These are phyloP conservation scores for Yarrowia bubula DNA, from an alignment of 805 yeast genomes.

Conservation along the genomic window DNA sequence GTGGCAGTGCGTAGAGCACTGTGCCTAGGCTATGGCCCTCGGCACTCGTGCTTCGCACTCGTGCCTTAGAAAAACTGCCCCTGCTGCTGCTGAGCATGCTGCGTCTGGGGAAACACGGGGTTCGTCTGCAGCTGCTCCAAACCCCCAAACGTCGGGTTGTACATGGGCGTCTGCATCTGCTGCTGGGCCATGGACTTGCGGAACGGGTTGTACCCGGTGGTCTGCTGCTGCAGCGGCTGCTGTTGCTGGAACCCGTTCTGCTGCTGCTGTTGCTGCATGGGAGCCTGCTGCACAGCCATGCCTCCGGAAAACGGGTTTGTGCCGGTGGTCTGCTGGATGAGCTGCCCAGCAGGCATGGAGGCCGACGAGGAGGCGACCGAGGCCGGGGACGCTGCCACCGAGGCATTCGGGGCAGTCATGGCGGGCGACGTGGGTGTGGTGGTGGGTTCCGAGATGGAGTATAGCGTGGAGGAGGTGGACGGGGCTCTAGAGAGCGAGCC, in stretches of 20 bases:
- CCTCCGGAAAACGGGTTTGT: slow-evolving; percentile 47
- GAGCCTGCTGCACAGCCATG: slow-evolving; percentile 6
- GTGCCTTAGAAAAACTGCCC: slow-evolving; percentile 1
- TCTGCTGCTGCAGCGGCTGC: slow-evolving; percentile 36
- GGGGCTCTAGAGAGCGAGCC: slow-evolving; percentile 33
- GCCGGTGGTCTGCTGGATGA: slow-evolving; percentile 37
- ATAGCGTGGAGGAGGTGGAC: slow-evolving; percentile 30
- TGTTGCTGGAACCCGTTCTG: slow-evolving; percentile 23
- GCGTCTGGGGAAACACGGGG: slow-evolving; percentile 66
- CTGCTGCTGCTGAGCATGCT: slow-evolving; percentile 21
- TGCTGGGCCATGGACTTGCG: slow-evolving; percentile 38
- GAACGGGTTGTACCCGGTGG: slow-evolving; percentile 65
- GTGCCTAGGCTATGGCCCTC: too few species aligned
- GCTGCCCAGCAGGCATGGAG: slow-evolving; percentile 27
- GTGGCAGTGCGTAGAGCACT: too few species aligned
- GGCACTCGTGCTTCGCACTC: too few species aligned
- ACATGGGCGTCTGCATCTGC: slow-evolving; percentile 34
- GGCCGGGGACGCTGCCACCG: slow-evolving; percentile 16
- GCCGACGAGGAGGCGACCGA: slow-evolving; percentile 26
- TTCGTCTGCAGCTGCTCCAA: slow-evolving; percentile 62
- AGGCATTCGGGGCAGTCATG: slow-evolving; percentile 35
- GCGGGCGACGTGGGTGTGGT: slow-evolving; percentile 33
- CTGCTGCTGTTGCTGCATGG: slow-evolving; percentile 26
- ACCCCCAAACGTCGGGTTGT: slow-evolving; percentile 63
- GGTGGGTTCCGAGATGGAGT: slow-evolving; percentile 26